These are phyloP conservation scores for Quercus cerris DNA, from an alignment of 306 rosid genomes.

Conservation along the genomic window DNA sequence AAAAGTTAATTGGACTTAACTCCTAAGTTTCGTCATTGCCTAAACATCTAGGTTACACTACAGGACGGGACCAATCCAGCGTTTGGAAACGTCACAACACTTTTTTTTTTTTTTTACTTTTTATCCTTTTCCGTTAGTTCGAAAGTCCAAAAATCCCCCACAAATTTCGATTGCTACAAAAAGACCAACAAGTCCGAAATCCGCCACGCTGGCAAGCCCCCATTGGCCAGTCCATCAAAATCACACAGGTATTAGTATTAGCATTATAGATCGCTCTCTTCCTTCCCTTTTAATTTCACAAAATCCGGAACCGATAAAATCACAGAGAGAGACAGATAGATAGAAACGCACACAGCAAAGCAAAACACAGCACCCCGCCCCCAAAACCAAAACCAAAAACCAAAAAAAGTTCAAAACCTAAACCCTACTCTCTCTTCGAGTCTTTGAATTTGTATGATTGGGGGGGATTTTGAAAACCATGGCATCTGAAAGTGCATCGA, in stretches of 20 bases:
- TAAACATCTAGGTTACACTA: too few species aligned
- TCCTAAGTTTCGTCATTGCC: too few species aligned
- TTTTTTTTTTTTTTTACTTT: too few species aligned
- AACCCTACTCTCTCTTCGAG: constrained; percentile 40
- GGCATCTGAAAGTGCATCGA: constrained; percentile 37
- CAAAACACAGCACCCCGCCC: neutral
- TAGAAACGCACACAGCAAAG: too few species aligned
- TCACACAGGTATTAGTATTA: too few species aligned
- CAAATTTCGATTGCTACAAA: neutral
- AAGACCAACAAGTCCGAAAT: constrained; percentile 17
- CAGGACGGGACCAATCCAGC: neutral
- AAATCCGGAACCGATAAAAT: constrained; percentile 17
- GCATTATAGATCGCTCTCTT: neutral
- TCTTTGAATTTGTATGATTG: neutral
- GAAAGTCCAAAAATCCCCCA: constrained; percentile 7
- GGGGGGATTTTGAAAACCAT: constrained; percentile 35
- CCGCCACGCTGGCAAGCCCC: neutral
- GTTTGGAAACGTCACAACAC: neutral
- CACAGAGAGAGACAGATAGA: neutral
- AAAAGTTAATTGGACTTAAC: too few species aligned
- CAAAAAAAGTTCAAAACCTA: constrained; percentile 20
- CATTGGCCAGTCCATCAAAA: neutral
- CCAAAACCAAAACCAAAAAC: too few species aligned
- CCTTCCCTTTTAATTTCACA: neutral
- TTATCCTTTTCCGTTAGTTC: neutral